Base-by-base conservation (phyloP, 495 filamentous ascomycete species). In the Aspergillus panamensis region DNA sequence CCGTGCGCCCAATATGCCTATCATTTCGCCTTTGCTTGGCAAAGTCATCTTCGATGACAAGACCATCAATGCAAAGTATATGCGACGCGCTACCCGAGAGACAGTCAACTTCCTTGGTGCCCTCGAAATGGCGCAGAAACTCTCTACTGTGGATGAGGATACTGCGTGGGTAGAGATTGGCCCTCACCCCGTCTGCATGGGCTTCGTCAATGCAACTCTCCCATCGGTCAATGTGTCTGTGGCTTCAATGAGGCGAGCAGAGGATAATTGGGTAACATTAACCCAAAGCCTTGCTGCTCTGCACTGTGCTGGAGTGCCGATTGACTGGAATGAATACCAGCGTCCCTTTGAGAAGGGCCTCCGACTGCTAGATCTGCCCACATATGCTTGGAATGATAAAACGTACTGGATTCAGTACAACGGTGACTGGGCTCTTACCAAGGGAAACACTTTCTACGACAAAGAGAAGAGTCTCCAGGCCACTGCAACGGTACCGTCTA, bases 251-350 rank as follows among this genome's bases (percentile, higher is more conserved):
- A 69, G 66, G 5, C 67, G 71, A 9, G 63, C 63, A 10, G 70
- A 74, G 40, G 66, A 79, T 54, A 63, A 62, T 30, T 90, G 81
- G 76, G 79, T 78, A 61, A 83, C 78, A 3, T 66, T 92, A 8
- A 73, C 77, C 0, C 59, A 67, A 9, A 83, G 73, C 16, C 63
- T 90, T 10, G 67, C 70, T 48, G 72, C 76, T 2, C 70, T 91
- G 17, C 80, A 90, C 65, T 64, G 67, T 4, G 76, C 72, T 13
- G 87, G 89, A 8, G 60, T 85, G 5, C 73, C 80, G 20, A 66
- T 90, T 50, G 67, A 83, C 65, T 92, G 87, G 84, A 81, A 78
- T 53, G 88, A 89, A 64, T 87, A 61, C 30, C 30, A 37, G 9
- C 25, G 30, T 16, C 56, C 56, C 1, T 47, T 35, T 14, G 56